Percentiles rank a stretch among this genome's conserved stretches.
Evolutionary conservation across 306 rosid genomes (phyloP).

Genomic region (Fragaria iinumae): DNA sequence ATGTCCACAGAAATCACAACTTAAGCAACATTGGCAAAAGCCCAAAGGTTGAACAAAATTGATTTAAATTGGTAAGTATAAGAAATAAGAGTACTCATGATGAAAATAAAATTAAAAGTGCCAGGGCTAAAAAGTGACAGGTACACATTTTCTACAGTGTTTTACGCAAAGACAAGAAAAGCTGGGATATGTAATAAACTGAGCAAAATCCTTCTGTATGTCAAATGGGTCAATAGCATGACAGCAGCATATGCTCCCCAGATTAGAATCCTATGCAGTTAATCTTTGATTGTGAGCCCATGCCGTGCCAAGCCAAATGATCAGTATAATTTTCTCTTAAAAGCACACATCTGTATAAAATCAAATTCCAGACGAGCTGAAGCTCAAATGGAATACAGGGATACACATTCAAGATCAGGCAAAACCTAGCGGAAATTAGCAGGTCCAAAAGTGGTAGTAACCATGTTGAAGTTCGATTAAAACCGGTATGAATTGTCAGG

Average conservation of each 20-base stretch:
- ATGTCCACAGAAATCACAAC: too few relatives aligned
- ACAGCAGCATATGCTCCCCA: conserved; percentile 6
- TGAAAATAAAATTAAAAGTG: too few relatives aligned
- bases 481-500: conserved; percentile 51
- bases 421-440: conserved; percentile 21
- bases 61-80: too few relatives aligned
- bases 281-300: not conserved
- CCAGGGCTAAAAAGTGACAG: not conserved
- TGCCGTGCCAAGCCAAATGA: conserved; percentile 5
- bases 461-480: conserved; percentile 31
- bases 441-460: conserved; percentile 22
- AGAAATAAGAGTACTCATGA: not conserved
- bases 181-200: not conserved
- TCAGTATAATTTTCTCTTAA: conserved; percentile 14
- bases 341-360: conserved; percentile 17
- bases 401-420: conserved; percentile 33
- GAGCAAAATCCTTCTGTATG: conserved; percentile 4
- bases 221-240: conserved; percentile 6
- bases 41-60: not conserved
- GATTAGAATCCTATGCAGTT: conserved; percentile 3
- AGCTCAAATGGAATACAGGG: conserved; percentile 19
- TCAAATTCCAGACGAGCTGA: conserved; percentile 23
- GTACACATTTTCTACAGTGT: not conserved
- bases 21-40: not conserved
- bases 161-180: not conserved